These are phyloP conservation scores for Blastobotrys attinorum DNA, from an alignment of 805 yeast species.

Conservation along the genomic window DNA sequence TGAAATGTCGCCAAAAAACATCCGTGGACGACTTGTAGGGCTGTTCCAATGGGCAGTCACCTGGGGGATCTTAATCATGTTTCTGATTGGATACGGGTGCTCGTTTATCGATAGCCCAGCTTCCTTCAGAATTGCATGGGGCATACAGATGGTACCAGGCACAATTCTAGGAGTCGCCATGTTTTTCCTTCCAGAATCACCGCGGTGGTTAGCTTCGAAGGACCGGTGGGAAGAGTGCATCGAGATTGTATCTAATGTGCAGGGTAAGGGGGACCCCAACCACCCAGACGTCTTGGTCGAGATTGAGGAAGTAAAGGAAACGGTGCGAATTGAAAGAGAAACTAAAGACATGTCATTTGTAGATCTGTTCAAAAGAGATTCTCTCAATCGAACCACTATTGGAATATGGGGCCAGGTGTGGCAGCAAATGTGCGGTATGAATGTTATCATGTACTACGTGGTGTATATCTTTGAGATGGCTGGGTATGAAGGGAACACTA, in stretches of 20 bases:
- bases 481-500: slow-evolving; percentile 44
- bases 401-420: slow-evolving; percentile 49
- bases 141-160: slow-evolving; percentile 49
- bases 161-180: slow-evolving; percentile 38
- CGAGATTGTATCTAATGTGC: slow-evolving; percentile 27
- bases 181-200: slow-evolving; percentile 33
- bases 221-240: slow-evolving; percentile 45
- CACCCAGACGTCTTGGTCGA: slow-evolving; percentile 42
- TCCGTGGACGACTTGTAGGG: slow-evolving; percentile 56
- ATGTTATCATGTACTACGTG: slow-evolving; percentile 63
- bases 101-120: slow-evolving; percentile 37
- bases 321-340: slow-evolving; percentile 45
- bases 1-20: slow-evolving; percentile 52
- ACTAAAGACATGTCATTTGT: slow-evolving; percentile 38
- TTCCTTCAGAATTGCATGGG: slow-evolving; percentile 60
- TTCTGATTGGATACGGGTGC: slow-evolving; percentile 46
- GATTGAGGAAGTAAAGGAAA: slow-evolving; percentile 51
- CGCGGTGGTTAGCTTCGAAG: slow-evolving; percentile 41
- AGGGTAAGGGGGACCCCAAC: slow-evolving; percentile 26
- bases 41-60: slow-evolving; percentile 56
- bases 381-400: slow-evolving; percentile 41
- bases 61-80: slow-evolving; percentile 56
- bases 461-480: slow-evolving; percentile 61
- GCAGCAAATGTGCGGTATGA: slow-evolving; percentile 61
- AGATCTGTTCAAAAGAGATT: slow-evolving; percentile 45